Base-by-base conservation (phyloP, 1,284 basidiomycete genomes). In the Rhodotorula sp. region DNA sequence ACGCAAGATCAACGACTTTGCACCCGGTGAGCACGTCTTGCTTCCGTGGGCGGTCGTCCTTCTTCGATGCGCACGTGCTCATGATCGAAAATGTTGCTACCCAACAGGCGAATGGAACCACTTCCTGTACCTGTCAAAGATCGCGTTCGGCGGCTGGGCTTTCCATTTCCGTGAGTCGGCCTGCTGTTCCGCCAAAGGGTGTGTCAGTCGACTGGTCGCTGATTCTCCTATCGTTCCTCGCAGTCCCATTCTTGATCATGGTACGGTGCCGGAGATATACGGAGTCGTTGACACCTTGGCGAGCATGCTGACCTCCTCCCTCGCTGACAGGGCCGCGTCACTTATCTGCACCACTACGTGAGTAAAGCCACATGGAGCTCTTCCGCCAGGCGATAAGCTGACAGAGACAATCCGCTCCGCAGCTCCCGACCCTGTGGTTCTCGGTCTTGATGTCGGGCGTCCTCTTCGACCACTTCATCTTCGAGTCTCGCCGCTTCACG, bases 51-150 rank as follows among this genome's bases (percentile, higher is more conserved):
- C n/a, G n/a, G n/a, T n/a, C n/a, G n/a, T n/a, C n/a, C n/a, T n/a
- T n/a, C n/a, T n/a, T n/a, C n/a, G n/a, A n/a, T n/a, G n/a, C n/a
- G n/a, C n/a, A n/a, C n/a, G n/a, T n/a, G n/a, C n/a, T n/a, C n/a
- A n/a, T n/a, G n/a, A n/a, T n/a, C n/a, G n/a, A n/a, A n/a, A n/a
- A n/a, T n/a, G n/a, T n/a, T n/a, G n/a, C n/a, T n/a, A n/a, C n/a
- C n/a, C n/a, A n/a, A n/a, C n/a, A 87, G 89, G 88, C 67, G 91
- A 94, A 82, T 97, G 93, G 92, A 91, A 93, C 61, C 92, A 97
- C 79, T 97, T 94, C 84, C 80, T 96, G 74, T 97, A 97, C 80
- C 92, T 96, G 20, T 88, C 89, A 49, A 97, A 97, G 83, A 85
- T 98, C 54, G 92, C 93, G 1, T 88, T 93, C 79, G 86, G 91